Evolutionary conservation across 164 flowering plant genomes (phyloP).

Genomic region (Buxus sempervirens): DNA sequence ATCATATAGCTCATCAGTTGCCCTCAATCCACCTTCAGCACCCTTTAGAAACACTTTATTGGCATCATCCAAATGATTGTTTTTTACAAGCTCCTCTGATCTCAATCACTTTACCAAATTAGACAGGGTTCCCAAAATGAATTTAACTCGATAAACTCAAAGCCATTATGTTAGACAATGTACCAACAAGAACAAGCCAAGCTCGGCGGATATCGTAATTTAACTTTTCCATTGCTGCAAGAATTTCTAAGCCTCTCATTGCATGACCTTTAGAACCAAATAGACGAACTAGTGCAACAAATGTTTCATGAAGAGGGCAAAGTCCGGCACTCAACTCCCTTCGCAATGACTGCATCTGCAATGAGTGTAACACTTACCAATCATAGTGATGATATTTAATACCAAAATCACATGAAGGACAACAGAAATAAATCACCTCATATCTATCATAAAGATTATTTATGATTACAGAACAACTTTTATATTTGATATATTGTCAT

Average conservation of each 20-base stretch:
- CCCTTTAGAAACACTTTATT: conserved; percentile 87
- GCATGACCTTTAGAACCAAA: conserved; percentile 81
- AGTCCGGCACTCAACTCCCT: conserved; percentile 85
- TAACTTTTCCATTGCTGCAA: conserved; percentile 88
- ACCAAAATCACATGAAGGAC: conserved; percentile 1
- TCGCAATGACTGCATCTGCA: conserved; percentile 84
- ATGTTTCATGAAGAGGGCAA: conserved; percentile 86
- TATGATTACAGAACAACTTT: neutral
- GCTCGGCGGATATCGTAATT: conserved; percentile 81
- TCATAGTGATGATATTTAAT: conserved; percentile 5
- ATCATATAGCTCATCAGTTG: conserved; percentile 88
- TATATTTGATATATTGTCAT: too few species aligned
- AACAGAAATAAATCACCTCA: neutral
- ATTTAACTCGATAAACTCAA: conserved; percentile 4
- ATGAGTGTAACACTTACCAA: conserved; percentile 14
- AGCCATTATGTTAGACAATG: neutral
- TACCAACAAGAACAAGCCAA: conserved; percentile 92
- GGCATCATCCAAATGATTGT: conserved; percentile 69
- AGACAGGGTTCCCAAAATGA: conserved; percentile 2
- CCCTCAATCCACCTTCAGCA: conserved; percentile 78
- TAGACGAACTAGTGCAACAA: conserved; percentile 72
- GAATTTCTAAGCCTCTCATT: conserved; percentile 76
- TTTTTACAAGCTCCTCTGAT: conserved; percentile 81
- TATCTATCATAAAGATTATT: neutral
- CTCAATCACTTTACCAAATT: conserved; percentile 16